Base-by-base conservation (phyloP, 2,329 filamentous ascomycete genomes). In the Hirsutella minnesotensis region DNA sequence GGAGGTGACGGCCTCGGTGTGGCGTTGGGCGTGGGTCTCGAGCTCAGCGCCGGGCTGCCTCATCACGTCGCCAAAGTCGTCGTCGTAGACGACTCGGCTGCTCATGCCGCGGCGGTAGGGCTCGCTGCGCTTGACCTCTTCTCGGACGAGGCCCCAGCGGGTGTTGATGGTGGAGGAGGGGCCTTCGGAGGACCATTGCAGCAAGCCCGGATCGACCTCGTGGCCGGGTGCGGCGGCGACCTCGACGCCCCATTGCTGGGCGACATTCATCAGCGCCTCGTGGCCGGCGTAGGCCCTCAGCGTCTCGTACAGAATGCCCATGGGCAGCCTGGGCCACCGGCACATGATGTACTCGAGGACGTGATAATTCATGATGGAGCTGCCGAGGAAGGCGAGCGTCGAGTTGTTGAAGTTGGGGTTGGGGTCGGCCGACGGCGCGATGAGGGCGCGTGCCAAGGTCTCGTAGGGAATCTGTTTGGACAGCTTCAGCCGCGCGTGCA, bases 201-300 rank as follows among this genome's bases (percentile, higher is more conserved):
- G 70, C 42, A 94, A 70, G 5, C 90, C 92, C 0, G 89, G 82
- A 60, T 98, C 92, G 44, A 96, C 89, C 66, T 96, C 90, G 46
- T 78, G 78, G 40, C 90, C 92, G 1, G 92, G 92, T 18, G 79
- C 82, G 10, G 84, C 86, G n/a, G 86, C 90, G 36, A 72, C 67
- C 61, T 96, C 90, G 15, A 96, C 79, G 65, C 92, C 92, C 92
- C 92, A 98, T 66, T 92, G 84, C 48, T 74, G 70, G 15, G 85
- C 79, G 50, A 96, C 75, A 18, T 79, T 70, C 41, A 81, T 69
- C 38, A 96, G 72, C 1, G 89, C 80, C 51, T 79, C 77, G 5
- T 78, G 74, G 4, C 92, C 92, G 38, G 81, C 75, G 60, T 87
- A 96, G 38, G 86, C 88, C 55, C 83, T 81, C 69, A 94, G 81